Evolutionary conservation across 1,284 basidiomycete species (phyloP).

Genomic region (Boletus subluridellus): DNA sequence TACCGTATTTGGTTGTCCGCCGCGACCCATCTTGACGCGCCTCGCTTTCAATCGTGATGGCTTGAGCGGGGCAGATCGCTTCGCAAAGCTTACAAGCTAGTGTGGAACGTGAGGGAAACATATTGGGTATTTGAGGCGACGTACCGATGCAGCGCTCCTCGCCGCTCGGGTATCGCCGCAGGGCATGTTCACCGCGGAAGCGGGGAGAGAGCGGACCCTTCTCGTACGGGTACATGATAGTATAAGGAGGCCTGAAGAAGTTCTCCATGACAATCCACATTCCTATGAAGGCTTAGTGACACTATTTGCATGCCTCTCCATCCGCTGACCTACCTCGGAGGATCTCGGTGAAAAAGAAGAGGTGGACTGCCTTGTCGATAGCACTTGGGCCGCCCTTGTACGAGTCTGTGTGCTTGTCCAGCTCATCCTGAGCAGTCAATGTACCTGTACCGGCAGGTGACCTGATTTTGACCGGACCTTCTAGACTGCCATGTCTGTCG

Average conservation of each 20-base stretch:
- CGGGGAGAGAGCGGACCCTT: conserved; percentile 97
- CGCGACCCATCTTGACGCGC: conserved; percentile 93
- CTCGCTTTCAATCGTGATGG: conserved; percentile 99
- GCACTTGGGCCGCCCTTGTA: conserved; percentile 82
- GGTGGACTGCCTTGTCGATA: conserved; percentile 91
- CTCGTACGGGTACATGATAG: conserved; percentile 97
- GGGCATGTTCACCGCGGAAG: conserved; percentile 98
- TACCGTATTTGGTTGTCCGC: conserved; percentile 95
- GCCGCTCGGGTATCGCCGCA: conserved; percentile 95
- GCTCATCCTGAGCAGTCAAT: conserved; percentile 42
- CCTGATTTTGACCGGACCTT: conserved; percentile 29
- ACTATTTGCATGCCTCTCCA: background rate
- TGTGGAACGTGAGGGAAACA: conserved; percentile 10
- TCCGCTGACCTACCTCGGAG: conserved; percentile 69
- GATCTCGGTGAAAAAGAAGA: conserved; percentile 99
- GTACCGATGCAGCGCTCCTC: conserved; percentile 98
- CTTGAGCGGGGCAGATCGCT: conserved; percentile 98
- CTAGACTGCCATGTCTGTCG: conserved; percentile 17
- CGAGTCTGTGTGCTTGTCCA: conserved; percentile 55
- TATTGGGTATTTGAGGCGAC: conserved; percentile 22
- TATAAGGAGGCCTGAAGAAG: conserved; percentile 96
- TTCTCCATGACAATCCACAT: conserved; percentile 99
- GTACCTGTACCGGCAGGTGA: conserved; percentile 40
- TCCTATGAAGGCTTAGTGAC: conserved; percentile 49
- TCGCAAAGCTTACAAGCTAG: conserved; percentile 98